Evolutionary conservation across 768 basidiomycete species (phyloP), one percentile per base, ranked within the genome.

Genomic region (Leccinum barrowsii): DNA sequence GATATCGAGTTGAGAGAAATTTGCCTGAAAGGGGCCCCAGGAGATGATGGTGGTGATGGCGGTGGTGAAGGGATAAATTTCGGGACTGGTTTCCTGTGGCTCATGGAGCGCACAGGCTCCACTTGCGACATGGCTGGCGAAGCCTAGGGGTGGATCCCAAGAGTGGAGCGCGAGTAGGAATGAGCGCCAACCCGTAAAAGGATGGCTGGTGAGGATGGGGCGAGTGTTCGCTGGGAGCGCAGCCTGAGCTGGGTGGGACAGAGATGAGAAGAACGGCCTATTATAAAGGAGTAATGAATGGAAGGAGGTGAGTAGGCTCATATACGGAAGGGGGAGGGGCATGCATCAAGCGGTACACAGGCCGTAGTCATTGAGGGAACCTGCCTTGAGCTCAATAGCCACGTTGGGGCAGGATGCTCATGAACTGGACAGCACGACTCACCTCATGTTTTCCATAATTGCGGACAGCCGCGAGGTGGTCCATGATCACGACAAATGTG

Each of bases 11-110:
- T 63, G 34, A 71, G 63, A 5, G 72, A 73, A 10, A 73, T 68
- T 52, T 70, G 71, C 55, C 68, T 70, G 26, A 74, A 70, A 21
- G 73, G 72, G 26, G 70, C 67, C 5, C 70, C 70, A 48, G 72
- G 72, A 15, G 72, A 75, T 37, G 74, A 72, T 3, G 70, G 74
- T 19, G 70, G 67, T 8, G 70, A 70, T 35, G 79, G 72, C 50
- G 84, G 82, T 5, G 86, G 83, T 12, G 87, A 86, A 34, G 87
- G 87, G 47, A 86, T 77, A 71, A 83, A 88, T 54, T 73, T 72
- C 3, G 88, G 88, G 42, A 82, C 86, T 32, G 88, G 88, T 69
- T 90, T 90, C 54, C 87, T 78, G 70, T 86, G 85, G 70, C 83
- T 86, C 81, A 82, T 82, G 49, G 69, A 71, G 59, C 71, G 67